phyloP scores from a whole-genome alignment of 768 basidiomycete species.

The Exsudoporus frostii region DNA sequence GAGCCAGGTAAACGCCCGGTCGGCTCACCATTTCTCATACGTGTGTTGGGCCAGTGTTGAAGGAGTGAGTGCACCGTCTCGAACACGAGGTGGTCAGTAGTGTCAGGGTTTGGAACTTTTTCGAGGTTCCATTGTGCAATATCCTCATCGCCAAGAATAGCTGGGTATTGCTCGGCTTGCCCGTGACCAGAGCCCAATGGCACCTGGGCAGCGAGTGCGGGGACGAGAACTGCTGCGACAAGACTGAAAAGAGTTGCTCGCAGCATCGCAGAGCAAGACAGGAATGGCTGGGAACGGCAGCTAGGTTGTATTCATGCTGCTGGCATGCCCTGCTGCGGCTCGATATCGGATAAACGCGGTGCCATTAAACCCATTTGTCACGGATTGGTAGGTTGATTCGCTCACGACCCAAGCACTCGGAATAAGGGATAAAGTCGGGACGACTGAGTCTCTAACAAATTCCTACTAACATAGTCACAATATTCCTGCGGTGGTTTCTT shows the following conservation, averaged over 20 bases:
- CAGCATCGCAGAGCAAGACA: neutral
- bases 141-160: neutral
- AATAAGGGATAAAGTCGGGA: too few relatives aligned
- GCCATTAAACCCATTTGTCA: too few relatives aligned
- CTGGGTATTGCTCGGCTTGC: neutral
- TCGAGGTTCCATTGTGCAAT: conserved; percentile 22
- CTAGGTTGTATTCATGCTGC: too few relatives aligned
- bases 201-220: conserved; percentile 4
- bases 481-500: too few relatives aligned
- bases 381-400: too few relatives aligned
- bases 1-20: conserved; percentile 7
- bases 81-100: conserved; percentile 27
- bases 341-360: too few relatives aligned
- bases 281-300: neutral
- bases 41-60: conserved; percentile 46
- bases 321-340: too few relatives aligned
- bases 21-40: conserved; percentile 42
- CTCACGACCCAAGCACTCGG: too few relatives aligned
- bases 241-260: neutral
- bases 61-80: conserved; percentile 29
- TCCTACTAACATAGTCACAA: too few relatives aligned
- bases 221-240: neutral
- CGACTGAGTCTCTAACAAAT: too few relatives aligned
- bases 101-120: conserved; percentile 19
- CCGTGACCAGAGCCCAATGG: neutral